phyloP scores from a whole-genome alignment of 768 basidiomycete species.

The Mycena crocata region DNA sequence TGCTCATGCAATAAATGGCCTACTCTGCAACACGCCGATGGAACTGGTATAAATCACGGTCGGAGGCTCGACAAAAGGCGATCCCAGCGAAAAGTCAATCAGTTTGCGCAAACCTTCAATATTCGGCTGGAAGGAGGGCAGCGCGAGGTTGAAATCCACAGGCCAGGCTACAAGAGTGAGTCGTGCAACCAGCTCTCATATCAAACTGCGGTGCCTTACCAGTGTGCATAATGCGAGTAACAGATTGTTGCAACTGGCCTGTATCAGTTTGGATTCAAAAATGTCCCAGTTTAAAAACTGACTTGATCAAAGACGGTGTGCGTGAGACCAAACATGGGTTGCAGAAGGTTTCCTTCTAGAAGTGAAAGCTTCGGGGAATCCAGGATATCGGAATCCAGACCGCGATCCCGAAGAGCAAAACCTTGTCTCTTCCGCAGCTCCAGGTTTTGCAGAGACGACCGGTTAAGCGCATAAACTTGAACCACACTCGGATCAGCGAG shows the following conservation, averaged over 20 bases:
- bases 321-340: constrained; percentile 40
- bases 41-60: constrained; percentile 43
- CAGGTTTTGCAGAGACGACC: constrained; percentile 29
- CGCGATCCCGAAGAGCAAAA: constrained; percentile 41
- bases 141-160: constrained; percentile 48
- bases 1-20: constrained; percentile 22
- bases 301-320: constrained; percentile 32
- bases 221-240: constrained; percentile 52
- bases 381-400: constrained; percentile 43
- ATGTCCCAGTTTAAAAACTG: not conserved
- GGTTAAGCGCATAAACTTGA: constrained; percentile 45
- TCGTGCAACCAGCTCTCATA: not conserved
- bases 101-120: constrained; percentile 43
- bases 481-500: too few species aligned
- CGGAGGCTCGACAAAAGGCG: not conserved
- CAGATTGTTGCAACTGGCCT: constrained; percentile 38
- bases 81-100: constrained; percentile 29
- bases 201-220: constrained; percentile 26
- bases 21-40: constrained; percentile 39
- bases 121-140: constrained; percentile 48
- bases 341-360: constrained; percentile 44
- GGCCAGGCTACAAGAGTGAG: constrained; percentile 42
- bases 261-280: not conserved
- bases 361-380: constrained; percentile 44
- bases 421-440: constrained; percentile 41